phyloP scores from a whole-genome alignment of 2,329 filamentous ascomycete genomes.

The Aspergillus versicolor region DNA sequence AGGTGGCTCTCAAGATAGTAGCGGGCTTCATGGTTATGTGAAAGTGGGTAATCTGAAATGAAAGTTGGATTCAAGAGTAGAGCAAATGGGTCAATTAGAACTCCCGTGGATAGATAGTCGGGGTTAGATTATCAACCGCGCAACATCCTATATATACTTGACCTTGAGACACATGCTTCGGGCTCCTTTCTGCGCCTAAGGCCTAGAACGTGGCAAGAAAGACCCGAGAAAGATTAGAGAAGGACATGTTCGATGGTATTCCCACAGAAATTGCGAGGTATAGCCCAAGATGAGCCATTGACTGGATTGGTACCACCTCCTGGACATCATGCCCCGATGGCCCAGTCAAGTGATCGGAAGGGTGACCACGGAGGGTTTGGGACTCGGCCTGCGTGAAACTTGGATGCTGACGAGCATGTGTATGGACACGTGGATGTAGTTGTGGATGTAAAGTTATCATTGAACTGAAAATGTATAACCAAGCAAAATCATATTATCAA shows the following conservation, averaged over 20 bases:
- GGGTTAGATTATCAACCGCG: not conserved
- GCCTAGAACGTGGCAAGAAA: not conserved
- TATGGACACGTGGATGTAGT: not conserved
- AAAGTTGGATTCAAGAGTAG: not conserved
- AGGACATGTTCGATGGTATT: not conserved
- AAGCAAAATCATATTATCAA: slow-evolving; percentile 1
- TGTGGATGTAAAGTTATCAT: not conserved
- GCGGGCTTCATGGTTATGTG: slow-evolving; percentile 28
- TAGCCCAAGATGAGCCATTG: not conserved
- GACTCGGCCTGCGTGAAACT: not conserved
- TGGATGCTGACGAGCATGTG: not conserved
- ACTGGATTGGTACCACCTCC: not conserved
- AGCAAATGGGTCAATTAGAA: not conserved
- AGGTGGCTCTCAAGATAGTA: slow-evolving; percentile 23
- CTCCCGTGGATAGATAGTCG: not conserved
- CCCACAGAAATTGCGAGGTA: not conserved
- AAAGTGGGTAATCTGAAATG: not conserved
- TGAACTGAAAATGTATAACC: not conserved
- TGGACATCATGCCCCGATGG: not conserved
- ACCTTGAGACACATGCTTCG: not conserved
- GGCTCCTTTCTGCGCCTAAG: not conserved
- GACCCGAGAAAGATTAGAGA: not conserved
- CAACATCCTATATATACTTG: not conserved
- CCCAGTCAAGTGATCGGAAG: not conserved
- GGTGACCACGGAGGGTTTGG: not conserved